Evolutionary conservation across 768 basidiomycete genomes (phyloP), one percentile per base, ranked within the genome.

Genomic region (Mycena epipterygia): DNA sequence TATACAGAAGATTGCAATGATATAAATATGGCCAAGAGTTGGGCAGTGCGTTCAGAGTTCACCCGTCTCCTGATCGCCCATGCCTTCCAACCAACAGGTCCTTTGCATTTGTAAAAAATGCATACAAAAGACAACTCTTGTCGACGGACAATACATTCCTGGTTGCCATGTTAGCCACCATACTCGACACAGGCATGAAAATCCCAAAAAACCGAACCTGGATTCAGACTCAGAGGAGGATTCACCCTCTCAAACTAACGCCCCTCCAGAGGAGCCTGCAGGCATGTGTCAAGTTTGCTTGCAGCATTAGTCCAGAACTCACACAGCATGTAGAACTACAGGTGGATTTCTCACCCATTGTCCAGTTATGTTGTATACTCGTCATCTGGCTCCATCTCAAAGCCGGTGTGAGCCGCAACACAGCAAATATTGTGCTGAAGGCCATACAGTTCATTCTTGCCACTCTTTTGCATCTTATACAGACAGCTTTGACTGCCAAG

Each of bases 311-410:
- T 42, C 41, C 41, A 42, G 17, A 42, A 8, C 41, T 42, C 21
- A 42, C 41, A 42, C 41, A 16, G 21, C 41, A 19, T 19, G 17
- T 19, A 42, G 41, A 42, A 42, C 41, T 42, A 42, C 21, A 12
- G 5, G 41, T 42, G 41, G 41, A 42, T 8, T 42, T 16, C 21
- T 42, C 41, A 42, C 21, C 41, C 41, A 42, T 42, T 42, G 41
- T 16, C 14, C 41, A 42, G 41, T 19, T 62, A 5, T 62, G 60
- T 37, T 48, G 32, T 27, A 33, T 39, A 2, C 48, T 67, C 21
- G 56, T 37, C 2, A 37, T 60, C 23, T 67, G 66, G 66, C 66
- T 67, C 23, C 19, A 67, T 60, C 48, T 60, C 6, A 29, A 23
- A 27, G 53, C 44, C 25, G 66, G 66, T 9, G 5, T 60, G 4